Conservation (phyloP, 768 basidiomycete species). For the Galerina marginata region DNA sequence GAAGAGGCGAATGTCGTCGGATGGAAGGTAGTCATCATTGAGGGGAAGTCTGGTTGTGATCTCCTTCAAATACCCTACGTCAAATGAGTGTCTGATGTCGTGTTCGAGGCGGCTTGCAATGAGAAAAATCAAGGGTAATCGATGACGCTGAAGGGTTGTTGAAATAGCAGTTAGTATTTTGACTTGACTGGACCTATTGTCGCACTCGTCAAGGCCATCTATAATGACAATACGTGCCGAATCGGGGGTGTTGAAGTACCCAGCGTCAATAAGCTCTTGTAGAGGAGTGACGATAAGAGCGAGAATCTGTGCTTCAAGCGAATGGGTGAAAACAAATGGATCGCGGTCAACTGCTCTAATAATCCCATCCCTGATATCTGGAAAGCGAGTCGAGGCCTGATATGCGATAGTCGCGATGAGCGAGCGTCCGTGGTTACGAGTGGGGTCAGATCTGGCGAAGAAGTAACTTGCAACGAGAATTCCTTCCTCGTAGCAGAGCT, state of each 20-base stretch:
- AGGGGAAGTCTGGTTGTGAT: neutral
- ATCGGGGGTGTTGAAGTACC: too few species aligned
- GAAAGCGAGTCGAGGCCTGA: constrained; percentile 9
- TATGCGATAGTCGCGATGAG: constrained; percentile 22
- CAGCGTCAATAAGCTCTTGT: neutral
- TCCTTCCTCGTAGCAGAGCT: constrained; percentile 1
- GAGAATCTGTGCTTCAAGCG: too few species aligned
- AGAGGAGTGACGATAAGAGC: neutral
- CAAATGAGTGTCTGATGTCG: neutral
- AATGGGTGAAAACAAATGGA: too few species aligned
- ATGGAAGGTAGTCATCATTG: neutral
- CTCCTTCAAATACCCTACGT: neutral
- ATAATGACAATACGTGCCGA: neutral
- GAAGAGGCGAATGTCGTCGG: neutral
- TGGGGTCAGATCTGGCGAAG: constrained; percentile 11
- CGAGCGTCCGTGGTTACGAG: constrained; percentile 4
- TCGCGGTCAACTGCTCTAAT: too few species aligned
- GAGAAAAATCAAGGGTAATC: neutral
- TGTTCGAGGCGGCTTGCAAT: neutral
- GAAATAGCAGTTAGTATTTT: neutral
- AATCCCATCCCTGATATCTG: neutral
- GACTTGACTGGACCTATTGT: neutral
- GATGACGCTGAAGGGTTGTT: neutral
- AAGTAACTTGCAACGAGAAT: constrained; percentile 17
- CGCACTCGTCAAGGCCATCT: neutral